Evolutionary conservation across 495 filamentous ascomycete species (phyloP).

Genomic region (Bryoglossum gracile): DNA sequence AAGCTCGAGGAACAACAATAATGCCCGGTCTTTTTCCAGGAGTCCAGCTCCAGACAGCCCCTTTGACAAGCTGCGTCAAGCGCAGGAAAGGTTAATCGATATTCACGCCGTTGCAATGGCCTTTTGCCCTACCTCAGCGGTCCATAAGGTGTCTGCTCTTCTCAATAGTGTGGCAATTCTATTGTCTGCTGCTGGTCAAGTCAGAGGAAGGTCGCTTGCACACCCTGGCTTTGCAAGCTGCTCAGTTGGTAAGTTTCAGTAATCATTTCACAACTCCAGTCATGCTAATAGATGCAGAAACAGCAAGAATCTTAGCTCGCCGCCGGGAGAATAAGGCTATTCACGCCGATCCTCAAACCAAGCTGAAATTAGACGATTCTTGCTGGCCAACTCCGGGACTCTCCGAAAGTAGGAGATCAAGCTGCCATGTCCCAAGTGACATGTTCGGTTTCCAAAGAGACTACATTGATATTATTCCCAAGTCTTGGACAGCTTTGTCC

Average conservation of each 20-base stretch:
- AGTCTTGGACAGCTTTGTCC: constrained; percentile 77
- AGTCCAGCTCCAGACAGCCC: constrained; percentile 32
- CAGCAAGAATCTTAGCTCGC: constrained; percentile 52
- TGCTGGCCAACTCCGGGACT: constrained; percentile 36
- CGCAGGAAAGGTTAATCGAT: constrained; percentile 51
- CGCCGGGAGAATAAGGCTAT: constrained; percentile 52
- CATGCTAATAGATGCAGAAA: constrained; percentile 43
- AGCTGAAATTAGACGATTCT: constrained; percentile 27
- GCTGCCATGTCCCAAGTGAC: constrained; percentile 33
- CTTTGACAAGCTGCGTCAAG: constrained; percentile 50
- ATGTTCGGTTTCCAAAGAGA: constrained; percentile 55
- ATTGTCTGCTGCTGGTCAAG: constrained; percentile 50
- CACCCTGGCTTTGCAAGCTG: constrained; percentile 51
- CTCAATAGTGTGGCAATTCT: constrained; percentile 57
- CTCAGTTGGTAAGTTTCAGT: constrained; percentile 25
- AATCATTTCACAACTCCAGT: neutral
- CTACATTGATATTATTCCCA: constrained; percentile 75
- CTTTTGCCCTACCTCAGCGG: constrained; percentile 36
- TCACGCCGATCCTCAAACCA: constrained; percentile 32
- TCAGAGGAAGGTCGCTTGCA: constrained; percentile 35
- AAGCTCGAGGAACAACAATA: neutral
- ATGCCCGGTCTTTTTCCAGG: constrained; percentile 3
- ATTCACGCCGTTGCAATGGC: constrained; percentile 43
- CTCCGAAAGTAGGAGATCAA: constrained; percentile 12
- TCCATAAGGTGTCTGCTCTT: constrained; percentile 48